Percentiles rank a stretch among this genome's conserved stretches.
Evolutionary conservation across 768 basidiomycete genomes (phyloP).

Genomic region (Hortiboletus campestris): DNA sequence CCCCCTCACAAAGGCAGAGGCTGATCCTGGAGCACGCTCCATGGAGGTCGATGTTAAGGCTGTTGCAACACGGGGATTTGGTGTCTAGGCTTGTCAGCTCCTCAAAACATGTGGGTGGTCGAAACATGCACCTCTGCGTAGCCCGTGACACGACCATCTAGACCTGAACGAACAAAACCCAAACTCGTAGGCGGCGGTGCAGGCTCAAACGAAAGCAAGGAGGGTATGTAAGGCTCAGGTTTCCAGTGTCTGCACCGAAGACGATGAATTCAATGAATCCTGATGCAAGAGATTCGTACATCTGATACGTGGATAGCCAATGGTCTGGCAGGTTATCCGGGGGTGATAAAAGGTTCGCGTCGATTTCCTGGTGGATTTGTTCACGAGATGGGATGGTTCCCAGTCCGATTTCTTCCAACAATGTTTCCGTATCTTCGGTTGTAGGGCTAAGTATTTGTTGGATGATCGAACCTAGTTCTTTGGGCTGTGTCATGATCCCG

Average conservation of each 20-base stretch:
- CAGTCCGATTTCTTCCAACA: slow-evolving; percentile 60
- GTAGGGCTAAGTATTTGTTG: slow-evolving; percentile 47
- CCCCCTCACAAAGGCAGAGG: slow-evolving; percentile 84
- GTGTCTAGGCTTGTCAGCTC: slow-evolving; percentile 40
- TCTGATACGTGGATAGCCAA: slow-evolving; percentile 80
- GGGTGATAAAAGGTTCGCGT: slow-evolving; percentile 72
- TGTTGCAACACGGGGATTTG: slow-evolving; percentile 53
- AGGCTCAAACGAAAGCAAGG: slow-evolving; percentile 61
- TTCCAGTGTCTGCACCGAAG: slow-evolving; percentile 65
- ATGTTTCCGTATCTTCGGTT: slow-evolving; percentile 35
- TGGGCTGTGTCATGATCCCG: slow-evolving; percentile 14
- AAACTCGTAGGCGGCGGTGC: slow-evolving; percentile 74
- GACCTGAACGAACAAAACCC: slow-evolving; percentile 70
- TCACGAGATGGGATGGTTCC: slow-evolving; percentile 54
- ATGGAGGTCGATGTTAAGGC: slow-evolving; percentile 85
- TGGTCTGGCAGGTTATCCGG: slow-evolving; percentile 62
- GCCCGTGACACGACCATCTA: slow-evolving; percentile 78
- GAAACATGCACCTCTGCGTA: slow-evolving; percentile 67
- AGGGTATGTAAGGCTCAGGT: slow-evolving; percentile 54
- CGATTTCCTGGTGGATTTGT: slow-evolving; percentile 65
- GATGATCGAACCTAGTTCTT: slow-evolving; percentile 33
- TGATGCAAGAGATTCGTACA: slow-evolving; percentile 49
- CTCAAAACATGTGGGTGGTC: slow-evolving; percentile 1
- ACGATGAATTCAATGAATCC: slow-evolving; percentile 9
- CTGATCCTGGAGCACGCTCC: slow-evolving; percentile 78